phyloP scores from a whole-genome alignment of 2,329 filamentous ascomycete species.

The Metarhizium robertsii region DNA sequence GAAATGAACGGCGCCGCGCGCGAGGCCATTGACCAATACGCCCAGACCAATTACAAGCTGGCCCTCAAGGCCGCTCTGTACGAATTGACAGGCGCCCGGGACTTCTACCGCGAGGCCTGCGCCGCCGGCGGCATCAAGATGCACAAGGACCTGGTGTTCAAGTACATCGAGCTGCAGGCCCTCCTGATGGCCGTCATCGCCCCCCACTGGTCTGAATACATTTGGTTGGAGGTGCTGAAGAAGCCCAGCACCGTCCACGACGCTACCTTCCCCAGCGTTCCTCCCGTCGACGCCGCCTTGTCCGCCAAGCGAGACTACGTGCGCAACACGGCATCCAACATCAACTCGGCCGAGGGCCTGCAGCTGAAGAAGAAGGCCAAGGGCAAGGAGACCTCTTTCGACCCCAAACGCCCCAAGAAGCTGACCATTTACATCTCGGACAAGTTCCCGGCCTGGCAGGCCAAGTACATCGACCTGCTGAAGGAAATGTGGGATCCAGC shows the following conservation, averaged over 20 bases:
- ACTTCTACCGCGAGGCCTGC: constrained; percentile 81
- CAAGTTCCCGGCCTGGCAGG: constrained; percentile 83
- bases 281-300: constrained; percentile 55
- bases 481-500: constrained; percentile 57
- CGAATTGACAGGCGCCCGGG: constrained; percentile 79
- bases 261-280: constrained; percentile 48
- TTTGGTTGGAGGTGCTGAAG: constrained; percentile 86
- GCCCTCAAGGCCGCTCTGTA: constrained; percentile 83
- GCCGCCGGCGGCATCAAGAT: constrained; percentile 71
- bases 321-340: constrained; percentile 62
- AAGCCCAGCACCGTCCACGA: constrained; percentile 70
- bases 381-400: constrained; percentile 77
- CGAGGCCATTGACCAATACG: constrained; percentile 71
- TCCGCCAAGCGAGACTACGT: constrained; percentile 79
- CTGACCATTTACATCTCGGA: constrained; percentile 76
- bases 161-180: constrained; percentile 81
- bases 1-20: constrained; percentile 79
- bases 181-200: constrained; percentile 75
- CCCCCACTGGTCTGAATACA: constrained; percentile 89
- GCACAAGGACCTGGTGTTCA: constrained; percentile 69
- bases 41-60: constrained; percentile 65
- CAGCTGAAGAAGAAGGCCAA: constrained; percentile 87
- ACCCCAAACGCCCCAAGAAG: constrained; percentile 87
- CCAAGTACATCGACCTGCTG: constrained; percentile 76
- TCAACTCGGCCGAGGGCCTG: constrained; percentile 69